Evolutionary conservation across 1,139 yeast species (phyloP).

Genomic region (Debaryomyces nepalensis): DNA sequence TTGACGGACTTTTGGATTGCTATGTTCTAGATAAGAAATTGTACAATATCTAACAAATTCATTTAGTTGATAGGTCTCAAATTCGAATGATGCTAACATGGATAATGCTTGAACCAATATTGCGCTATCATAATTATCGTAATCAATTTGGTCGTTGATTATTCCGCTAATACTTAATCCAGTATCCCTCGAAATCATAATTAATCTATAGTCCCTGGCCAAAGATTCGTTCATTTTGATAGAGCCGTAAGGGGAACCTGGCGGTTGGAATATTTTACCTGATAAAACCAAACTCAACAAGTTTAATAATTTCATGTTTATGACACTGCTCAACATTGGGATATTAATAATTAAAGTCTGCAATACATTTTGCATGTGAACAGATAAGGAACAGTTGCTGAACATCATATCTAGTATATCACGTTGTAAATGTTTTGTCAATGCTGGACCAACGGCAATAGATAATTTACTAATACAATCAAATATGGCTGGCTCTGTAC

Average conservation of each 20-base stretch:
- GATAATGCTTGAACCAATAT: slow-evolving; percentile 69
- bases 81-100: slow-evolving; percentile 76
- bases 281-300: slow-evolving; percentile 78
- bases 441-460: slow-evolving; percentile 91
- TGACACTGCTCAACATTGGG: slow-evolving; percentile 77
- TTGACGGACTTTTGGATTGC: slow-evolving; percentile 76
- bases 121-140: slow-evolving; percentile 52
- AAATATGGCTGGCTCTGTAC: slow-evolving; percentile 85
- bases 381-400: slow-evolving; percentile 77
- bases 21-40: slow-evolving; percentile 79
- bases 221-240: slow-evolving; percentile 62
- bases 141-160: slow-evolving; percentile 41
- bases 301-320: slow-evolving; percentile 73
- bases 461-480: slow-evolving; percentile 89
- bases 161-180: slow-evolving; percentile 46
- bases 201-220: slow-evolving; percentile 79
- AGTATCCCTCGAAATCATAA: slow-evolving; percentile 71
- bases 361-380: slow-evolving; percentile 76
- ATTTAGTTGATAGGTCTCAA: slow-evolving; percentile 74
- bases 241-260: slow-evolving; percentile 86
- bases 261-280: slow-evolving; percentile 81
- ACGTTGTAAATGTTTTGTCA: slow-evolving; percentile 84
- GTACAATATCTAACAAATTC: slow-evolving; percentile 89
- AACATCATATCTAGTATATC: slow-evolving; percentile 82
- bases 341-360: slow-evolving; percentile 69